A percentile compares a stretch with the other conserved stretches of the same genome.
These are phyloP conservation scores for Maudiozyma turicensis DNA, from an alignment of 805 yeast genomes.

Conservation along the genomic window DNA sequence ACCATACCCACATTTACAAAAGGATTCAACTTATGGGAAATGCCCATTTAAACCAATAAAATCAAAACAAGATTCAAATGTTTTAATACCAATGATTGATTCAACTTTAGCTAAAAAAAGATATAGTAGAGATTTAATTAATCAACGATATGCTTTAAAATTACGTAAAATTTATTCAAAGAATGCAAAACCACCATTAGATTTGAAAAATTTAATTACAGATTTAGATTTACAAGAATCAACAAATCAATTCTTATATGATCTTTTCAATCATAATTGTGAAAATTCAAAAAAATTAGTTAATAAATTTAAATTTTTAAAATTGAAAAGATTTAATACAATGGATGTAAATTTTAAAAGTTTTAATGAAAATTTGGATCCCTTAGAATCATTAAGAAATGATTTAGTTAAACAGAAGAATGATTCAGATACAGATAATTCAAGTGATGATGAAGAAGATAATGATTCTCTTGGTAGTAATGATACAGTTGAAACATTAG, in stretches of 20 bases:
- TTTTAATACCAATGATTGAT: conserved; percentile 5
- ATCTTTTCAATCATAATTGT: neutral
- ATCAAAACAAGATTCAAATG: conserved; percentile 10
- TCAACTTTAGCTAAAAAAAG: conserved; percentile 13
- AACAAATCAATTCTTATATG: neutral
- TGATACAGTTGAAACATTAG: neutral
- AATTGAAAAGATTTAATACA: conserved; percentile 4
- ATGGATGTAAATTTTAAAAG: conserved; percentile 4
- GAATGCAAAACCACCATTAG: conserved; percentile 11
- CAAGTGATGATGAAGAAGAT: neutral
- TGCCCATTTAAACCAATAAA: conserved; percentile 56
- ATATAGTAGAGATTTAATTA: conserved; percentile 15
- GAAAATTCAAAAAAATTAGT: conserved; percentile 2
- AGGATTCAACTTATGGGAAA: conserved; percentile 40
- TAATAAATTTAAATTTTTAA: neutral
- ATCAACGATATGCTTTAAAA: conserved; percentile 19
- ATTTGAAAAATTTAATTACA: neutral
- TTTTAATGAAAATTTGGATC: conserved; percentile 5
- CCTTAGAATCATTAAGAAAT: neutral
- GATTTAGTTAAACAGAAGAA: neutral
- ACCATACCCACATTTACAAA: conserved; percentile 22
- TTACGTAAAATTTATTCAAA: conserved; percentile 17
- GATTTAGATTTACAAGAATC: neutral
- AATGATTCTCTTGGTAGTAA: neutral
- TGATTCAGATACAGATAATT: neutral